phyloP scores from a whole-genome alignment of 2,329 filamentous ascomycete genomes.

The Trichoderma harzianum region DNA sequence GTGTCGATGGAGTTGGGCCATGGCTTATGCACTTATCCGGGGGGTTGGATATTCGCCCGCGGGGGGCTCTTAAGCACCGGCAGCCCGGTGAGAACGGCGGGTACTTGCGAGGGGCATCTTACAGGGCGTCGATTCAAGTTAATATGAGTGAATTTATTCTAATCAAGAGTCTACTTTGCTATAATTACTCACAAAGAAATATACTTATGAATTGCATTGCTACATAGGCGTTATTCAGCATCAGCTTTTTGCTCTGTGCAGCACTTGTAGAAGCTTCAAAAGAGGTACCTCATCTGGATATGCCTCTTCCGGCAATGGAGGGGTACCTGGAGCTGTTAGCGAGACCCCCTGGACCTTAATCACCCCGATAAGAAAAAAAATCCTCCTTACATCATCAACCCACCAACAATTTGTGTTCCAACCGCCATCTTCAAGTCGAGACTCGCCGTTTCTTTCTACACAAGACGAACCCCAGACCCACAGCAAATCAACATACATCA shows the following conservation, averaged over 20 bases:
- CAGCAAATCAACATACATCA: constrained; percentile 33
- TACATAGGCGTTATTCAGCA: not conserved
- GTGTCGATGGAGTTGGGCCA: not conserved
- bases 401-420: not conserved
- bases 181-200: not conserved
- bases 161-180: not conserved
- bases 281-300: not conserved
- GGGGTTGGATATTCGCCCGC: not conserved
- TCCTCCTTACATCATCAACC: constrained; percentile 7
- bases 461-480: not conserved
- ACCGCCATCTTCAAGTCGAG: not conserved
- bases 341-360: not conserved
- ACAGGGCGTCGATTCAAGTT: not conserved
- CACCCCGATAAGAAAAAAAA: constrained; percentile 7
- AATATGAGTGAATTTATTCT: not conserved
- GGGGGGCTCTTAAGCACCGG: not conserved
- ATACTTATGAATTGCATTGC: not conserved
- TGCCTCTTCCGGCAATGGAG: not conserved
- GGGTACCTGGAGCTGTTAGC: not conserved
- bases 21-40: constrained; percentile 12
- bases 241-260: not conserved
- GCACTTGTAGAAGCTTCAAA: not conserved
- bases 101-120: not conserved
- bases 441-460: not conserved
- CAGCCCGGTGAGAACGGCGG: not conserved